Evolutionary conservation across 1,284 basidiomycete genomes (phyloP).

Genomic region (Exobasidium rhododendri): DNA sequence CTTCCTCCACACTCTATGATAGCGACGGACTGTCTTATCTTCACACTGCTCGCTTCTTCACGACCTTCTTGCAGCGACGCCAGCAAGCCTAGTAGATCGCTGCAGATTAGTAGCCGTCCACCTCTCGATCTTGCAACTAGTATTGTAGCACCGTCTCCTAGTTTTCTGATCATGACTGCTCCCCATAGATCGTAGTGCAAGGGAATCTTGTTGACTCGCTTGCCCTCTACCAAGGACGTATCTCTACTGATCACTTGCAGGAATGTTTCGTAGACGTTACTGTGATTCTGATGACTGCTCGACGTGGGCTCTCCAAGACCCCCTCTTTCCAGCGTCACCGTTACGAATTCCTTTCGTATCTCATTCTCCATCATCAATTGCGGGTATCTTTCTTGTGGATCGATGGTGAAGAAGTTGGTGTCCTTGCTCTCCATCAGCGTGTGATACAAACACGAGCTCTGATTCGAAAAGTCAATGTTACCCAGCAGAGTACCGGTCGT

Average conservation of each 20-base stretch:
- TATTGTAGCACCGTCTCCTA: slow-evolving; percentile 4
- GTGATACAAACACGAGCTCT: neutral
- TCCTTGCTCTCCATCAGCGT: neutral
- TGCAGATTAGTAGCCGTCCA: slow-evolving; percentile 9
- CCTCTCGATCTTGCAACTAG: neutral
- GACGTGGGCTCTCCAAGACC: neutral
- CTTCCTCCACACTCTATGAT: slow-evolving; percentile 7
- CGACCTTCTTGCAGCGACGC: neutral
- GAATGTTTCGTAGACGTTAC: neutral
- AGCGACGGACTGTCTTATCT: slow-evolving; percentile 2
- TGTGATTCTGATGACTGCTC: neutral
- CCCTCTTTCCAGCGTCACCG: neutral
- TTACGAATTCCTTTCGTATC: neutral
- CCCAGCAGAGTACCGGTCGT: slow-evolving; percentile 8
- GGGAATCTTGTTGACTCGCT: neutral
- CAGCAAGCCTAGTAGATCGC: slow-evolving; percentile 5
- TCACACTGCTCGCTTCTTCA: neutral
- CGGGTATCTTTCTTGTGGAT: neutral
- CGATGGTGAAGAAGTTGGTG: neutral
- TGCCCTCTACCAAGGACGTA: neutral
- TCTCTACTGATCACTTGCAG: neutral
- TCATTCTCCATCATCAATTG: neutral
- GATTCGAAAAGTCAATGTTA: neutral
- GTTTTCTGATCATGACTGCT: slow-evolving; percentile 6
- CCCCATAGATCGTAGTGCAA: slow-evolving; percentile 4